Evolutionary conservation across 2,329 filamentous ascomycete species (phyloP).

Genomic region (Pseudogymnoascus sp.): DNA sequence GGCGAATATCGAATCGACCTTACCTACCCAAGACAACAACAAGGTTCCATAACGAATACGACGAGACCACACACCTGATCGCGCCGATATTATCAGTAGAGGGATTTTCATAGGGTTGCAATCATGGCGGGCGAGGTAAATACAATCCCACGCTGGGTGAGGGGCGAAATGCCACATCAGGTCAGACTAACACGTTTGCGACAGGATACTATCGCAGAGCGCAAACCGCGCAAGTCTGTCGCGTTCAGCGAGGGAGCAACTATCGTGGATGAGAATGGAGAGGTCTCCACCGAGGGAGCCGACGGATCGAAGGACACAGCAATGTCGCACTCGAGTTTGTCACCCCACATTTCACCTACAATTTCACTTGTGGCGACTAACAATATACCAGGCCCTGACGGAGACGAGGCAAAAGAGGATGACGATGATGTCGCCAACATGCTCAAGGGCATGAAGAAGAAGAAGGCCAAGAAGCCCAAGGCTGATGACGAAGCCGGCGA

Average conservation of each 20-base stretch:
- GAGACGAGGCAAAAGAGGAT: constrained; percentile 23
- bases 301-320: constrained; percentile 74
- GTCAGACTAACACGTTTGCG: constrained; percentile 3
- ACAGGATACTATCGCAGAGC: constrained; percentile 35
- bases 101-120: constrained; percentile 23
- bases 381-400: constrained; percentile 31
- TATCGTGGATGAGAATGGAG: constrained; percentile 83
- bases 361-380: constrained; percentile 44
- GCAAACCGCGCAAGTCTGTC: constrained; percentile 84
- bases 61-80: constrained; percentile 7
- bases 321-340: constrained; percentile 68
- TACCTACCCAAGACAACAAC: not conserved
- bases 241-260: constrained; percentile 83
- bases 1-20: constrained; percentile 4
- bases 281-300: constrained; percentile 63
- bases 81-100: not conserved
- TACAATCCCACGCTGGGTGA: not conserved
- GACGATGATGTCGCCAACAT: constrained; percentile 56
- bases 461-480: constrained; percentile 76
- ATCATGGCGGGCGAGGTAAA: constrained; percentile 43
- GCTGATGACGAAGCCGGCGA: constrained; percentile 57
- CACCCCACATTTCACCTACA: constrained; percentile 46
- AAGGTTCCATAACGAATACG: not conserved
- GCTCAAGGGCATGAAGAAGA: constrained; percentile 67
- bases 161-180: not conserved